Base-by-base conservation (phyloP, 371 early-diverging fungal species). In the Smittium culicis region DNA sequence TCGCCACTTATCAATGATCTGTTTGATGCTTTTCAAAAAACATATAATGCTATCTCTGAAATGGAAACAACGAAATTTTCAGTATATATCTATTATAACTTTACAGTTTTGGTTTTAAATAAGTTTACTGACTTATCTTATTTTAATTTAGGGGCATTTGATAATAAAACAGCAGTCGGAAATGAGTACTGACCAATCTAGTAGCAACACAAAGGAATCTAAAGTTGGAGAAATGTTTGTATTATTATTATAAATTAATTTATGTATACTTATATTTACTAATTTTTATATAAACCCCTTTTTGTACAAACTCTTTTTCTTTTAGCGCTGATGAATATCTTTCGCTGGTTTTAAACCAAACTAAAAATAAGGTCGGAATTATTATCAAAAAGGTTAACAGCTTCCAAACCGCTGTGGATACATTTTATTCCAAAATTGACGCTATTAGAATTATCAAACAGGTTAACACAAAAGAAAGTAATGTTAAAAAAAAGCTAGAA, bases 391-490 rank as follows among this genome's bases (percentile, higher is more conserved):
- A 86, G 66, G 88, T 81, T 54, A 76, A 73, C 34, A 83, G 86
- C 0, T 96, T 96, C 81, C 85, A 89, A 70, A 79, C 81, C 45
- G 88, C 92, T 0, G 93, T 92, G 0, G 98, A 98, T 71, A 87
- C 89, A 64, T 98, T 88, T 77, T 97, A 87, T 70, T 91, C 93
- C 0, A 83, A 87, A 14, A 82, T 93, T 33, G 98, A 98, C 74
- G 80, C 89, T n/a, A 93, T 93, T 73, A 85, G 85, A 67, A 72
- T 92, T 5, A 83, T 83, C 29, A 62, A 86, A 58, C 86, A 86
- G 67, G 83, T 85, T 24, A 81, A 83, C 62, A 76, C 79, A 61
- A 87, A 86, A 71, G 92, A 91, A 73, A 83, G 88, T 8, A 82
- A 84, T 34, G 93, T 92, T 0, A 71, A 79, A 60, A 88, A 88